These are phyloP conservation scores for Penicillium sp. DNA, from an alignment of 2,329 filamentous ascomycete genomes.

Conservation along the genomic window DNA sequence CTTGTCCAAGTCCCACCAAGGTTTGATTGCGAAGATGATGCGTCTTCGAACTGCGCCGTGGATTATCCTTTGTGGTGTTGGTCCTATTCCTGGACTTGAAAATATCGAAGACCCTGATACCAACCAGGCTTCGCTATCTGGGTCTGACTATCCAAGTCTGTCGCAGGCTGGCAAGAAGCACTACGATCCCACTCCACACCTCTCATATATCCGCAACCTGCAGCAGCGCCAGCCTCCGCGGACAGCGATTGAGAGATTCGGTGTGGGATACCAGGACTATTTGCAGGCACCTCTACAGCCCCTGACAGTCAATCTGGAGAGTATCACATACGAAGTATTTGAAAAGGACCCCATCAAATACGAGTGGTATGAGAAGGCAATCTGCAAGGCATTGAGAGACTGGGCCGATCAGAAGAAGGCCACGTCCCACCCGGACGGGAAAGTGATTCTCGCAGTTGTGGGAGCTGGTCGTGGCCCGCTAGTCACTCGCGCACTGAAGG, in stretches of 20 bases:
- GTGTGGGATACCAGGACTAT: constrained; percentile 83
- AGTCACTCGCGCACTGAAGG: constrained; percentile 80
- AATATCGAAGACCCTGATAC: constrained; percentile 20
- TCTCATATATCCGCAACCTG: constrained; percentile 80
- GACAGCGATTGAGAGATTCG: constrained; percentile 64
- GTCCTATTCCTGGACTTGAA: constrained; percentile 52
- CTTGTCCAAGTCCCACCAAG: constrained; percentile 58
- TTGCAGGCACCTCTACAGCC: constrained; percentile 93
- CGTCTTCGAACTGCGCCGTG: constrained; percentile 59
- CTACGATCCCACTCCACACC: constrained; percentile 62
- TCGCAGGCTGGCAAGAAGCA: constrained; percentile 60
- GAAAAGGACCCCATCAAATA: constrained; percentile 99
- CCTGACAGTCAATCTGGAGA: constrained; percentile 92
- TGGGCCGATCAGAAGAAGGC: constrained; percentile 73
- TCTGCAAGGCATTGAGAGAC: constrained; percentile 75
- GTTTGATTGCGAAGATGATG: constrained; percentile 57
- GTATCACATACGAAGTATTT: constrained; percentile 96
- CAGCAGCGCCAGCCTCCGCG: constrained; percentile 75
- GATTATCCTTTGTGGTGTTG: constrained; percentile 61
- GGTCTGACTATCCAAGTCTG: constrained; percentile 64
- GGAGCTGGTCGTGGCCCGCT: constrained; percentile 91
- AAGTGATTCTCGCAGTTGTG: constrained; percentile 84
- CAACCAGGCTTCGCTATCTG: constrained; percentile 21
- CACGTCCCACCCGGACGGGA: constrained; percentile 67
- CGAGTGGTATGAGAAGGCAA: constrained; percentile 86